phyloP scores from a whole-genome alignment of 768 basidiomycete species.

The Termitomyces sp. region DNA sequence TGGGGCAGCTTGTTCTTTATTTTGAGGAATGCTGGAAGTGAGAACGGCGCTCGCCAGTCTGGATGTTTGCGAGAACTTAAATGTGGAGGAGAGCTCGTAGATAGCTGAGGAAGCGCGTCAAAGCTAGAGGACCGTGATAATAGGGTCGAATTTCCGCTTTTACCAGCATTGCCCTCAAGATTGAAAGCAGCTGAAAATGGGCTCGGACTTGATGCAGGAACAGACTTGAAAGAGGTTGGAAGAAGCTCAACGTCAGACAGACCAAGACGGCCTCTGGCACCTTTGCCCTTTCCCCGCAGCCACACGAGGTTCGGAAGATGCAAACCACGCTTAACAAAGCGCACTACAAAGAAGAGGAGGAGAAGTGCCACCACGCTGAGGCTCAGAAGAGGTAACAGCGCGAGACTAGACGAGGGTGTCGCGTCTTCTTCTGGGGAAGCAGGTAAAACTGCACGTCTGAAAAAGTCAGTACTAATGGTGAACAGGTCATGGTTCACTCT shows the following conservation, averaged over 20 bases:
- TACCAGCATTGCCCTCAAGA: conserved; percentile 19
- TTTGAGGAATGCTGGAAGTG: conserved; percentile 13
- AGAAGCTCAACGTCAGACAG: conserved; percentile 21
- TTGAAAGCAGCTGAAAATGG: conserved; percentile 18
- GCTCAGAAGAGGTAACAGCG: conserved; percentile 18
- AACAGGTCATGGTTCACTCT: not conserved
- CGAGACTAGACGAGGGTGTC: conserved; percentile 13
- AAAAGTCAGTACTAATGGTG: not conserved
- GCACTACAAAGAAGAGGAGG: conserved; percentile 16
- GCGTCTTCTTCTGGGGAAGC: conserved; percentile 10
- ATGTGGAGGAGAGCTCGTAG: conserved; percentile 5
- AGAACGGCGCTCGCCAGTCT: conserved; percentile 14
- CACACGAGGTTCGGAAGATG: conserved; percentile 18
- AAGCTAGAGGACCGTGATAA: conserved; percentile 23
- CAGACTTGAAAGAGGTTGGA: conserved; percentile 20
- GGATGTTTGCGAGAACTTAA: conserved; percentile 13
- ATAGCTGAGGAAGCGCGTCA: conserved; percentile 16
- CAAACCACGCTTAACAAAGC: conserved; percentile 16
- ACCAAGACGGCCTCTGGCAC: conserved; percentile 18
- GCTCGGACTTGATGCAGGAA: conserved; percentile 14
- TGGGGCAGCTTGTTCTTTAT: conserved; percentile 16
- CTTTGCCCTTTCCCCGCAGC: conserved; percentile 22
- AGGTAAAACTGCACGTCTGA: conserved; percentile 16
- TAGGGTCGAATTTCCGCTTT: conserved; percentile 10
- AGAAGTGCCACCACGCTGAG: conserved; percentile 16